Conservation (phyloP, 2,329 filamentous ascomycete genomes). For the Immersiporthe knoxdaviesiana region DNA sequence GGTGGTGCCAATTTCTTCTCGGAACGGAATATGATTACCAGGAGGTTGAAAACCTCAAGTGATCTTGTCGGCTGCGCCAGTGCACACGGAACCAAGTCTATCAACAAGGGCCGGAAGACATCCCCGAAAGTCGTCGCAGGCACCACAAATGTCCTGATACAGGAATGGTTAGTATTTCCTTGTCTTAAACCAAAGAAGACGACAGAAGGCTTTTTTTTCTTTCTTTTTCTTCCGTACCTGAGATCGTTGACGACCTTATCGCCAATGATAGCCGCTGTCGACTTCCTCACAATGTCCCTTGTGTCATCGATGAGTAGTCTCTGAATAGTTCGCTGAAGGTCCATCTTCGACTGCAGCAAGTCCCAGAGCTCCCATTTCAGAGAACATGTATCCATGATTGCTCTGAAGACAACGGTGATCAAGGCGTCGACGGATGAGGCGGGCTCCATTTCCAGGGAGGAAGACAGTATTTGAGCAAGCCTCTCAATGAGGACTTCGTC, state of each 20-base stretch:
- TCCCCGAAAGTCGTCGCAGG: conserved; percentile 45
- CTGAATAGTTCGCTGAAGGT: conserved; percentile 38
- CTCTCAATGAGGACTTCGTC: conserved; percentile 37
- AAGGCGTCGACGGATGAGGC: conserved; percentile 38
- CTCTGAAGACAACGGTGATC: conserved; percentile 42
- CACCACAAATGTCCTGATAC: conserved; percentile 35
- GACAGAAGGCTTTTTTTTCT: not conserved
- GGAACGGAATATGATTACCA: conserved; percentile 45
- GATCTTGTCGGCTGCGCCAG: conserved; percentile 41
- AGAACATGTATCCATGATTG: conserved; percentile 46
- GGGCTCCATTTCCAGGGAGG: conserved; percentile 32
- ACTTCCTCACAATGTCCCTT: conserved; percentile 42
- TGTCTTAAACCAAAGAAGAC: conserved; percentile 23
- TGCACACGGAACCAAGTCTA: conserved; percentile 43
- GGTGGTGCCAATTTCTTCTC: conserved; percentile 41
- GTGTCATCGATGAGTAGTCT: conserved; percentile 44
- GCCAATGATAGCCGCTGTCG: conserved; percentile 41
- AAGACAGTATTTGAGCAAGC: conserved; percentile 37
- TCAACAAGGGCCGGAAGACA: conserved; percentile 53
- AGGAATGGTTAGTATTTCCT: conserved; percentile 5
- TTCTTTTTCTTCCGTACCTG: too few relatives aligned
- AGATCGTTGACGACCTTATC: conserved; percentile 32
- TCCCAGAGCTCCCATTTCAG: conserved; percentile 45
- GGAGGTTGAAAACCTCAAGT: conserved; percentile 50
- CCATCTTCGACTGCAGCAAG: conserved; percentile 39